phyloP scores from a whole-genome alignment of 2,329 filamentous ascomycete species.

The Orbilia blumenaviensis region DNA sequence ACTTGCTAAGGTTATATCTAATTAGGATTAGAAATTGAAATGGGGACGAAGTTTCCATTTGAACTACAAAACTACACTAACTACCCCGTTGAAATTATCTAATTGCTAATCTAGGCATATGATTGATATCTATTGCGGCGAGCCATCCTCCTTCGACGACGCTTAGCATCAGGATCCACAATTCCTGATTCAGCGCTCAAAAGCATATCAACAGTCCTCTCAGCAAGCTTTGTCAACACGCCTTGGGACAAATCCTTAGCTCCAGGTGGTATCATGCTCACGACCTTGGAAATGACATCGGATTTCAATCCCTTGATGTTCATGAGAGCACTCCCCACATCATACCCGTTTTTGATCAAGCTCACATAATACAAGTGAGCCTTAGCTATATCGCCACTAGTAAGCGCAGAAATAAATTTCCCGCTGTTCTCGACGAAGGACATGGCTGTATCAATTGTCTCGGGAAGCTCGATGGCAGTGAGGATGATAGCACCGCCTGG shows the following conservation, averaged over 20 bases:
- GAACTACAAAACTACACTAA: no score
- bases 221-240: background rate
- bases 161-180: background rate
- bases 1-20: no score
- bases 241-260: background rate
- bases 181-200: background rate
- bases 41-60: no score
- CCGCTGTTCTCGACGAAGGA: background rate
- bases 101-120: background rate
- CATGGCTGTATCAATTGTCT: background rate
- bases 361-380: background rate
- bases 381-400: background rate
- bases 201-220: background rate
- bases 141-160: background rate
- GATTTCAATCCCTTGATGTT: conserved; percentile 3
- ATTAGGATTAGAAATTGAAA: no score
- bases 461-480: background rate
- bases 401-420: background rate
- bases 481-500: conserved; percentile 1
- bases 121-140: background rate
- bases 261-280: background rate
- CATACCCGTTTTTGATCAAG: conserved; percentile 6
- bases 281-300: background rate
- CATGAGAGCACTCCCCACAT: background rate
- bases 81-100: background rate